Evolutionary conservation across 108 stramenopile species (phyloP).

Genomic region (Cylindrotheca fusiformis): DNA sequence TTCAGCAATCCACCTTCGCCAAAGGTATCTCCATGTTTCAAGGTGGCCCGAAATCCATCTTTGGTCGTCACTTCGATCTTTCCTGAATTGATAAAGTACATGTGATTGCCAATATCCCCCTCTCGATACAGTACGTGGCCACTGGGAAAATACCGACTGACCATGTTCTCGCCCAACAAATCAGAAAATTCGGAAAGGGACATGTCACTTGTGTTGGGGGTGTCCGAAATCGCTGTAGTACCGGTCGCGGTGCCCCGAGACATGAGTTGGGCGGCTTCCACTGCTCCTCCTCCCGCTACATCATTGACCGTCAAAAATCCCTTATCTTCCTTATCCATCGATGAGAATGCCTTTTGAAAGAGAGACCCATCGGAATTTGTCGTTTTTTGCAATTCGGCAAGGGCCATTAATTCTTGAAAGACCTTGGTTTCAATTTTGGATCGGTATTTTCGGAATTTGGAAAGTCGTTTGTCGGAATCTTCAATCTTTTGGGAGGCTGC

Average conservation of each 20-base stretch:
- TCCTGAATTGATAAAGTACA: constrained; percentile 70
- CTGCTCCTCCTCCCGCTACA: constrained; percentile 3
- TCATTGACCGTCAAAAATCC: constrained; percentile 29
- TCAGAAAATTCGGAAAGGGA: constrained; percentile 50
- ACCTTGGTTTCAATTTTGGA: constrained; percentile 57
- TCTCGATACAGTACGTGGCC: constrained; percentile 57
- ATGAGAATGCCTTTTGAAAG: constrained; percentile 56
- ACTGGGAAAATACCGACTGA: constrained; percentile 55
- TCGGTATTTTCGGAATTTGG: constrained; percentile 52
- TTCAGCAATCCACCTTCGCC: constrained; percentile 63
- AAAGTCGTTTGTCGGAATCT: constrained; percentile 56
- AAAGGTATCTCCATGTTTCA: constrained; percentile 53
- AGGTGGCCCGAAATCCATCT: constrained; percentile 42
- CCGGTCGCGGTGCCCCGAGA: neutral
- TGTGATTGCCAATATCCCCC: constrained; percentile 55
- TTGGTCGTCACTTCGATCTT: constrained; percentile 55
- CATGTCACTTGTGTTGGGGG: constrained; percentile 14
- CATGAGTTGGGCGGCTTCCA: neutral
- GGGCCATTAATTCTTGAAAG: constrained; percentile 47
- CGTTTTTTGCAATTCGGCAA: constrained; percentile 47
- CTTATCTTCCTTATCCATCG: constrained; percentile 34
- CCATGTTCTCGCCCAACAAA: constrained; percentile 65
- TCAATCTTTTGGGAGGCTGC: constrained; percentile 53
- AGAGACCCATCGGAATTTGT: constrained; percentile 22
- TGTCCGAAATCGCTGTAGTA: constrained; percentile 1